A percentile compares a stretch with the other conserved stretches of the same genome.
phyloP scores from a whole-genome alignment of 306 rosid species.

The Dryas octopetala region DNA sequence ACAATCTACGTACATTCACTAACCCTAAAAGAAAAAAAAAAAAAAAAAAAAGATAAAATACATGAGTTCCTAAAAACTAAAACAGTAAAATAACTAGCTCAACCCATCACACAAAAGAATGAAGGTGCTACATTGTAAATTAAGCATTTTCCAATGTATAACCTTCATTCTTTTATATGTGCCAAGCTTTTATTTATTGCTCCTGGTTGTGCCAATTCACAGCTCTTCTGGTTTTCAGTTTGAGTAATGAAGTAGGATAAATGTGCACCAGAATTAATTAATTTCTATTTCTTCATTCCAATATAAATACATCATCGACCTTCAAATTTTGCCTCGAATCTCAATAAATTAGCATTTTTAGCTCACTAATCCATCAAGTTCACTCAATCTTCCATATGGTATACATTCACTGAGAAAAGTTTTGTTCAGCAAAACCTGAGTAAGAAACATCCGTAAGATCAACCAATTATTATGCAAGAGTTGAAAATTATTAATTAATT shows the following conservation, averaged over 20 bases:
- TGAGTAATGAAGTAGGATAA: not conserved
- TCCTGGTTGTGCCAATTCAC: not conserved
- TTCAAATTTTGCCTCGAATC: not conserved
- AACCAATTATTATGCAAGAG: too few species aligned
- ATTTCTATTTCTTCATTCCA: constrained; percentile 11
- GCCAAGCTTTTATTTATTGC: not conserved
- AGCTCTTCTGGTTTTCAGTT: not conserved
- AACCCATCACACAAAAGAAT: not conserved
- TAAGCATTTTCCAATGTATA: not conserved
- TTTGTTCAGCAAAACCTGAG: constrained; percentile 6
- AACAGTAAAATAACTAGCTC: not conserved
- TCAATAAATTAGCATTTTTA: not conserved
- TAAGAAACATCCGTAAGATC: not conserved
- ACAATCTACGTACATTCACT: not conserved
- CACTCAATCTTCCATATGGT: not conserved
- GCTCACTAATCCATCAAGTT: not conserved
- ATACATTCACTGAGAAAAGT: not conserved
- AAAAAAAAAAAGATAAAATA: not conserved
- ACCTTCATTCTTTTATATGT: not conserved
- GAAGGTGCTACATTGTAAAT: not conserved
- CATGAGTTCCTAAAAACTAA: not conserved
- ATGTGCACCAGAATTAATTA: constrained; percentile 2
- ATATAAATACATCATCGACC: not conserved
- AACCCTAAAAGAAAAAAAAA: not conserved
- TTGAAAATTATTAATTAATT: too few species aligned